Conservation (phyloP, 1,139 yeast genomes). For the Blastobotrys raffinosifermentans region DNA sequence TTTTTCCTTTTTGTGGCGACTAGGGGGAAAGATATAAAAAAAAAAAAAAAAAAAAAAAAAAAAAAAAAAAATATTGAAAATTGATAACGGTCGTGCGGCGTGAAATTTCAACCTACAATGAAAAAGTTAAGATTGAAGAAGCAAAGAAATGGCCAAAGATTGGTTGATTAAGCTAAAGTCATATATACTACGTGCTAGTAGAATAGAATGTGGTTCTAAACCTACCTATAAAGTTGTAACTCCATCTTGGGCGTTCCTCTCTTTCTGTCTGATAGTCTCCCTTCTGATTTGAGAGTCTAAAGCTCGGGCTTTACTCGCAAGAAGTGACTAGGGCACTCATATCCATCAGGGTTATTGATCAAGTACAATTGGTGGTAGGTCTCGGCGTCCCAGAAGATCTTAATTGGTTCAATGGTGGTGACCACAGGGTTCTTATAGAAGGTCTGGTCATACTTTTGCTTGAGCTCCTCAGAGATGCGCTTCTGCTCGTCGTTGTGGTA, state of each 20-base stretch:
- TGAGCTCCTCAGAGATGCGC: slow-evolving; percentile 38
- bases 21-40: neutral
- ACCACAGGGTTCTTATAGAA: slow-evolving; percentile 52
- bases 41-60: neutral
- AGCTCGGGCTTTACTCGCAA: slow-evolving; percentile 41
- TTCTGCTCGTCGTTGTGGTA: slow-evolving; percentile 50
- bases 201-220: no score
- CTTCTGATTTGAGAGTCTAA: neutral
- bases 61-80: no score
- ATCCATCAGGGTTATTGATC: slow-evolving; percentile 73
- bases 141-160: neutral
- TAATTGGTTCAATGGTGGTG: slow-evolving; percentile 64
- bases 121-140: no score
- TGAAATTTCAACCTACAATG: no score
- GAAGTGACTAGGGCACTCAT: slow-evolving; percentile 85
- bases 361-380: slow-evolving; percentile 85
- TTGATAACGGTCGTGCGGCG: no score
- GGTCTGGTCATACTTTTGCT: slow-evolving; percentile 44
- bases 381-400: slow-evolving; percentile 84
- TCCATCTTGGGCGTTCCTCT: no score
- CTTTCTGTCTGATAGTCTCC: slow-evolving; percentile 12
- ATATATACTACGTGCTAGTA: no score
- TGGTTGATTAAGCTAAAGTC: neutral
- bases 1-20: slow-evolving; percentile 8
- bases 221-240: no score